Percentiles rank a stretch among this genome's conserved stretches.
Conservation (phyloP, 2,329 filamentous ascomycete species). For the Mariannaea sp. region DNA sequence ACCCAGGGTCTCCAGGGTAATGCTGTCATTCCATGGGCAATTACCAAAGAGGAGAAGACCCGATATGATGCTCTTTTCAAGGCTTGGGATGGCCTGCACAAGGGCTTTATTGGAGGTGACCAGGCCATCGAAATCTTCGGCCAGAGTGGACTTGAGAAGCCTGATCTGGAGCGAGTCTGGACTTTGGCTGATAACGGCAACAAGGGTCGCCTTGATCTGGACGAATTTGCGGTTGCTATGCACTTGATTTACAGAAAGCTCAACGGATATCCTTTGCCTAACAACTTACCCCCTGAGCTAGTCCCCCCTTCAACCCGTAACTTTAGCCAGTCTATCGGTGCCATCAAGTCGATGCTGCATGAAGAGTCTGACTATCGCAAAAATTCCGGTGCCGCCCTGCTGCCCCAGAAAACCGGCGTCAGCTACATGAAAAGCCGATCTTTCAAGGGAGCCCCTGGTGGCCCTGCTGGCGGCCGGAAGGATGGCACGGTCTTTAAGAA, state of each 20-base stretch:
- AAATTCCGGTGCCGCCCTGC: slow-evolving; percentile 83
- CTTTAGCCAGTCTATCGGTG: slow-evolving; percentile 88
- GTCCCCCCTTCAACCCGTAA: slow-evolving; percentile 94
- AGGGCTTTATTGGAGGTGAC: slow-evolving; percentile 88
- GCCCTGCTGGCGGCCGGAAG: slow-evolving; percentile 70
- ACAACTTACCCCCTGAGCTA: slow-evolving; percentile 85
- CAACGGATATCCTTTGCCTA: slow-evolving; percentile 92
- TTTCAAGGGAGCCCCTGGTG: slow-evolving; percentile 70
- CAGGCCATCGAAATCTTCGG: slow-evolving; percentile 97
- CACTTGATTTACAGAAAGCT: slow-evolving; percentile 97
- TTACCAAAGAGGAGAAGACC: slow-evolving; percentile 98
- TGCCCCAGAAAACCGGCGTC: slow-evolving; percentile 96
- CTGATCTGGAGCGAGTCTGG: slow-evolving; percentile 91
- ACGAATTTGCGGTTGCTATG: slow-evolving; percentile 98
- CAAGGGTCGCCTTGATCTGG: slow-evolving; percentile 89
- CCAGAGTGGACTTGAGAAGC: slow-evolving; percentile 90
- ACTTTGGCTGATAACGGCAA: slow-evolving; percentile 93
- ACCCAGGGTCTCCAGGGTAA: slow-evolving; percentile 89
- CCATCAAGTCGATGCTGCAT: slow-evolving; percentile 86
- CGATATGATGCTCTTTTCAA: slow-evolving; percentile 94
- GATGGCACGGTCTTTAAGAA: slow-evolving; percentile 97
- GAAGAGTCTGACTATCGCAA: slow-evolving; percentile 90
- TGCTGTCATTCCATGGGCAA: slow-evolving; percentile 95
- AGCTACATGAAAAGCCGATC: slow-evolving; percentile 97
- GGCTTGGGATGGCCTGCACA: slow-evolving; percentile 93